Evolutionary conservation across 129 eudicot genomes (phyloP), one percentile per base, ranked within the genome.

Genomic region (Saposhnikovia divaricata): DNA sequence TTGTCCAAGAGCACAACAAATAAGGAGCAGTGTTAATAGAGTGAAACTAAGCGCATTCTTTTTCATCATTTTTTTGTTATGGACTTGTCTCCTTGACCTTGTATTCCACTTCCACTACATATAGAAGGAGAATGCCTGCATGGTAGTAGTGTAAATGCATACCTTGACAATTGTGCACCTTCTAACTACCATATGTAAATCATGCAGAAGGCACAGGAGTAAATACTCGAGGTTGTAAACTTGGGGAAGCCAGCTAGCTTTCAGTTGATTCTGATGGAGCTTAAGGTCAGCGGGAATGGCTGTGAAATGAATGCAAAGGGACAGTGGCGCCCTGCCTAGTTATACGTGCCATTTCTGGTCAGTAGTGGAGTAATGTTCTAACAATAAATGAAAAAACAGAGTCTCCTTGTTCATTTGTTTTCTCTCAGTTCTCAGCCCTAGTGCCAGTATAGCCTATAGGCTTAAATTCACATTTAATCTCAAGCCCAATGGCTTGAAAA

Each of bases 11-110:
- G 81, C 61, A 37, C 82, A 85, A 28, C 81, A 59, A 43, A 85
- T 44, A 65, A 88, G 83, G 43, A 90, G 84, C 74, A 88, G 78
- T 44, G 85, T 61, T 72, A 87, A 16, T 43, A 81, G 21, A 78
- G 75, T 72, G 23, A 78, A 55, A 14, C 69, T 44, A 39, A 78
- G 42, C 23, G 59, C 68, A 6, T 28, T 82, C 23, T 44, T 37
- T 77, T 39, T 82, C 86, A 70, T 77, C 84, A 34, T 72, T 83
- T 43, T 79, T 34, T 57, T 3, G 48, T 37, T 39, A 9, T 15
- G 0, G 75, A 14, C 44, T 5, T 5, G 0, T 38, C 9, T 38
- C 9, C 10, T 70, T 4, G 1, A 70, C 42, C 9, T 31, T 18
- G 4, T 16, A 13, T 0, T 51, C 23, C 18, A 31, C 19, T 9